Base-by-base conservation (phyloP, 768 basidiomycete species). In the Cyathus striatus region DNA sequence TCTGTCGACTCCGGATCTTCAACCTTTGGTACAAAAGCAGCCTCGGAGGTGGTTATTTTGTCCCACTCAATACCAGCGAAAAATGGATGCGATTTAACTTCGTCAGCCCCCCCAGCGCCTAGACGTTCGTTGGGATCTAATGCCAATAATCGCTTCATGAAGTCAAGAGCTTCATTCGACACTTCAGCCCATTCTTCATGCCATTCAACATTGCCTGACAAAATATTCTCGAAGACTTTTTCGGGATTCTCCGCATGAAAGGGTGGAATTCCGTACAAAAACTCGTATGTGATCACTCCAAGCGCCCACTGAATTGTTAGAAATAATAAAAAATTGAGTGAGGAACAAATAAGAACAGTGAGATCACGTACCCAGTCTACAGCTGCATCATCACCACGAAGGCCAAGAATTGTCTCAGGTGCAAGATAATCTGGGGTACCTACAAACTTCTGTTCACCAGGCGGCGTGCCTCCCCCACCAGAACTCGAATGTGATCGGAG, bases 1-100 rank as follows among this genome's bases (percentile, higher is more conserved):
- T 99, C 96, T n/a, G 96, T 99, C 17, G 92, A 95, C 65, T 97
- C 94, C 3, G 94, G 93, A 63, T 98, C 94, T 12, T 86, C 79
- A 24, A 96, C 81, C 57, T 93, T 87, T 37, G 96, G 96, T 40
- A 98, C 91, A 68, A 99, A 99, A 23, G 86, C 89, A 7, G 93
- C 92, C 64, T 95, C 88, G 4, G 82, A 79, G 6, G 80, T 80
- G 6, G 90, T 89, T 42, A 99, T 82, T 45, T 86, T 85, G 44
- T 90, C 81, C 96, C 96, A 99, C 48, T 97, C 88, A 49, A 98
- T 86, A 24, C 79, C 89, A 36, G 77, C 69, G 56, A 99, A 87
- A 71, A 92, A 94, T 0, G 90, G 83, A 58, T 99, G 96, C 0
- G 72, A 70, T 66, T 91, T 97, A 56, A 98, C 90, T 63, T 98